Evolutionary conservation across 192 early-diverging fungal species (phyloP).

Genomic region (Gaertneriomyces semiglobifer): DNA sequence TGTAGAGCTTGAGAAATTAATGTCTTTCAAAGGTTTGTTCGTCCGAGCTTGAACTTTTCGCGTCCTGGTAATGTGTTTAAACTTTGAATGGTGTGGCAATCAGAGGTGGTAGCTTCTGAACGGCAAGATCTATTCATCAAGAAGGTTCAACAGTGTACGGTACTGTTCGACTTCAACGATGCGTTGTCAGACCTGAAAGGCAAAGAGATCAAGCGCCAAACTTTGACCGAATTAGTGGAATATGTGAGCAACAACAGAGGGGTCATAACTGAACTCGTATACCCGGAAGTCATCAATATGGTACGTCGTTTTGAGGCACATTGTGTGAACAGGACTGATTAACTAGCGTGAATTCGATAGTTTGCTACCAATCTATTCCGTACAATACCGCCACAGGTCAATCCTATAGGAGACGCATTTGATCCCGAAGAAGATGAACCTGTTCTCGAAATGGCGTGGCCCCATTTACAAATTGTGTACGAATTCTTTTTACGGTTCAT

Average conservation of each 20-base stretch:
- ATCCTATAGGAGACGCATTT: conserved; percentile 91
- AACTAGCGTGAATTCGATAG: conserved; percentile 38
- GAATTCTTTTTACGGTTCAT: conserved; percentile 98
- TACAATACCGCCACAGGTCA: conserved; percentile 93
- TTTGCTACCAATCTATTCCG: conserved; percentile 94
- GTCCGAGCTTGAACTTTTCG: not conserved
- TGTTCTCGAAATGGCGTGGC: conserved; percentile 94
- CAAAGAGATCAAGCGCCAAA: conserved; percentile 94
- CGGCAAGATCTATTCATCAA: conserved; percentile 84
- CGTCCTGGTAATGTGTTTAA: not conserved
- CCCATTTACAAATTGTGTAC: conserved; percentile 96
- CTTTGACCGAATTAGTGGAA: conserved; percentile 87
- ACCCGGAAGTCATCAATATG: conserved; percentile 93
- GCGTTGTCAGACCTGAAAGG: conserved; percentile 80
- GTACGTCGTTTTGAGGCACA: conserved; percentile 47
- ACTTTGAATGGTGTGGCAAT: not conserved
- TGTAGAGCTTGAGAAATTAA: conserved; percentile 75
- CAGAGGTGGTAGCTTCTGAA: conserved; percentile 75
- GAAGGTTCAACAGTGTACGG: conserved; percentile 88
- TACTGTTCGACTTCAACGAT: conserved; percentile 96
- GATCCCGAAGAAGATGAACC: conserved; percentile 99
- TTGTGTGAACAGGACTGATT: not conserved
- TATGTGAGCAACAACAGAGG: conserved; percentile 88
- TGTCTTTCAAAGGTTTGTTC: conserved; percentile 67
- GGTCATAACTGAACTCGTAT: conserved; percentile 83